Conservation (phyloP, 192 early-diverging fungal species). For the Geosiphon pyriformis region DNA sequence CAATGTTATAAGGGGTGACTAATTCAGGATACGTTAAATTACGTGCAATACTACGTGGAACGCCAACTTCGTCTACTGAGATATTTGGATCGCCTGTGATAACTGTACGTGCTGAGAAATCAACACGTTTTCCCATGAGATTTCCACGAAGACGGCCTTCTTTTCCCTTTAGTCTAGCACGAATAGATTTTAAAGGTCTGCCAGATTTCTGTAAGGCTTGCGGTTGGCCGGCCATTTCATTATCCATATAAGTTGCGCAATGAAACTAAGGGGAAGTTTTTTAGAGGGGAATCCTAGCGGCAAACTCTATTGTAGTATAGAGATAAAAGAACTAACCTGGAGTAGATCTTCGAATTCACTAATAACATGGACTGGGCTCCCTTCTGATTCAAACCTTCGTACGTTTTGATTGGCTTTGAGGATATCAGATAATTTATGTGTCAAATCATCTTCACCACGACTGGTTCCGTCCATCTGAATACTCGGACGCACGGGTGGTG, state of each 20-base stretch:
- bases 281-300: no score
- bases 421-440: slow-evolving; percentile 88
- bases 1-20: slow-evolving; percentile 96
- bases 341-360: slow-evolving; percentile 83
- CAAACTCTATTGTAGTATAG: no score
- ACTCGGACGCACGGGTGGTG: slow-evolving; percentile 93
- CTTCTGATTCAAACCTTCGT: slow-evolving; percentile 74
- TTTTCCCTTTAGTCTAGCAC: slow-evolving; percentile 96
- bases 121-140: slow-evolving; percentile 99
- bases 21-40: slow-evolving; percentile 96
- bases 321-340: slow-evolving; percentile 35
- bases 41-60: slow-evolving; percentile 93
- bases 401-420: slow-evolving; percentile 89
- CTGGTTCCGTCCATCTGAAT: slow-evolving; percentile 88
- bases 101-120: slow-evolving; percentile 98
- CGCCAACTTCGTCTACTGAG: slow-evolving; percentile 97
- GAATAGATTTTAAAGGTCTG: slow-evolving; percentile 90
- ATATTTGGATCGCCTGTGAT: slow-evolving; percentile 99
- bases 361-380: slow-evolving; percentile 82
- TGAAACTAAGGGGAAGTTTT: slow-evolving; percentile 75
- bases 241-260: slow-evolving; percentile 96
- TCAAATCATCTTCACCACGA: slow-evolving; percentile 94
- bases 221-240: slow-evolving; percentile 89
- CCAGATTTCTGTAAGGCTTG: slow-evolving; percentile 88
- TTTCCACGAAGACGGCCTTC: slow-evolving; percentile 98